phyloP scores from a whole-genome alignment of 371 early-diverging fungal genomes.

The Nematocida ironsii region DNA sequence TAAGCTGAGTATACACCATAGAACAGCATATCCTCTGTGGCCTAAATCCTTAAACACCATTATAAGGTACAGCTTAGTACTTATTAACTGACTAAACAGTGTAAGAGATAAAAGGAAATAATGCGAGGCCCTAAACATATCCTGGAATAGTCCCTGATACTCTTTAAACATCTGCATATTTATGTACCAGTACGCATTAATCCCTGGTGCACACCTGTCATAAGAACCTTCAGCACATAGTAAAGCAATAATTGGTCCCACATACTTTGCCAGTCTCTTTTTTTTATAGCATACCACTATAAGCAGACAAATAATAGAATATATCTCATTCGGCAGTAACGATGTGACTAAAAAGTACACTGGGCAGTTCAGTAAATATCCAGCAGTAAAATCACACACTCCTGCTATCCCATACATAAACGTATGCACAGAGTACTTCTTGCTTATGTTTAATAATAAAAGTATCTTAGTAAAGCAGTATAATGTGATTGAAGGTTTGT shows the following conservation, averaged over 20 bases:
- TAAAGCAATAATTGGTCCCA: neutral
- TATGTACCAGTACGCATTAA: conserved; percentile 54
- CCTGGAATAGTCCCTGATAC: conserved; percentile 5
- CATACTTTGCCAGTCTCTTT: neutral
- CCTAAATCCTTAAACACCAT: conserved; percentile 48
- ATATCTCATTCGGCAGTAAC: conserved; percentile 2
- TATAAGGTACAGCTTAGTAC: conserved; percentile 31
- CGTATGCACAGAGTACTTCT: neutral
- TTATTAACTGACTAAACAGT: neutral
- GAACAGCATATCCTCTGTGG: conserved; percentile 30
- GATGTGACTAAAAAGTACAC: conserved; percentile 25
- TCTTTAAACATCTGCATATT: conserved; percentile 51
- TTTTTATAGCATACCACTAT: neutral
- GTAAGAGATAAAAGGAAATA: conserved; percentile 4
- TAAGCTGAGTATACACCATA: conserved; percentile 36
- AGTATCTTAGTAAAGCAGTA: neutral
- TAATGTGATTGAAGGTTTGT: neutral
- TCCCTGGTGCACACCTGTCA: conserved; percentile 12
- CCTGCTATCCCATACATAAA: neutral
- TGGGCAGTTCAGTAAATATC: neutral
- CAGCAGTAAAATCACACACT: neutral
- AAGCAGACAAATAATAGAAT: conserved; percentile 7
- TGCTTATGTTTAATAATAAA: neutral
- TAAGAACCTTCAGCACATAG: conserved; percentile 24
- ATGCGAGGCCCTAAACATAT: conserved; percentile 32